Conservation (phyloP, 345 rosid species). For the Hypericum androsaemum region DNA sequence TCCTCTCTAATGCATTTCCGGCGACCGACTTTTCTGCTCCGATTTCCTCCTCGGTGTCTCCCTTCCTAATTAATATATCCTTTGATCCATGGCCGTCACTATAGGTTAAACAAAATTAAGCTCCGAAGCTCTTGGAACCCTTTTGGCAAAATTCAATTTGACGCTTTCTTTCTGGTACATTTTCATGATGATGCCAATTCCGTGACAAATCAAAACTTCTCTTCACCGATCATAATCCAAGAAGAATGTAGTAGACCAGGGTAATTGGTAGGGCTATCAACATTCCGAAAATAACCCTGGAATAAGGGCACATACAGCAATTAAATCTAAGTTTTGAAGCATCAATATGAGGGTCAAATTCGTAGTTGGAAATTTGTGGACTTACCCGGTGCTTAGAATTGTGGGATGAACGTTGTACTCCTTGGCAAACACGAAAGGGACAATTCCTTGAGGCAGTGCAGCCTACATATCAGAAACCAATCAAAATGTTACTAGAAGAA, state of each 20-base stretch:
- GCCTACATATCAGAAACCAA: neutral
- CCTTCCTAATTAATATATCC: too few species aligned
- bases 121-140: too few species aligned
- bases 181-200: too few species aligned
- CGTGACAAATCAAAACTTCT: too few species aligned
- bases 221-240: neutral
- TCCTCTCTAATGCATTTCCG: too few species aligned
- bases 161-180: too few species aligned
- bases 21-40: too few species aligned
- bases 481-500: neutral
- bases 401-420: constrained; percentile 2
- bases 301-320: neutral
- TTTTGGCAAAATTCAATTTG: too few species aligned
- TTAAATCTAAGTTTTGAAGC: neutral
- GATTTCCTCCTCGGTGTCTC: too few species aligned
- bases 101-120: too few species aligned
- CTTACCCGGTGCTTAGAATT: constrained; percentile 3
- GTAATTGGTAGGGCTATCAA: constrained; percentile 1
- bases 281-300: constrained; percentile 1
- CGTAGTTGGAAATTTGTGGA: neutral
- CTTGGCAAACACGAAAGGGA: neutral
- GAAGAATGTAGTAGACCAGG: constrained; percentile 3
- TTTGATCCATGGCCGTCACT: too few species aligned
- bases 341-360: neutral
- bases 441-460: constrained; percentile 1